phyloP scores from a whole-genome alignment of 2,329 filamentous ascomycete species.

The Aspergillus ochraceoroseus region DNA sequence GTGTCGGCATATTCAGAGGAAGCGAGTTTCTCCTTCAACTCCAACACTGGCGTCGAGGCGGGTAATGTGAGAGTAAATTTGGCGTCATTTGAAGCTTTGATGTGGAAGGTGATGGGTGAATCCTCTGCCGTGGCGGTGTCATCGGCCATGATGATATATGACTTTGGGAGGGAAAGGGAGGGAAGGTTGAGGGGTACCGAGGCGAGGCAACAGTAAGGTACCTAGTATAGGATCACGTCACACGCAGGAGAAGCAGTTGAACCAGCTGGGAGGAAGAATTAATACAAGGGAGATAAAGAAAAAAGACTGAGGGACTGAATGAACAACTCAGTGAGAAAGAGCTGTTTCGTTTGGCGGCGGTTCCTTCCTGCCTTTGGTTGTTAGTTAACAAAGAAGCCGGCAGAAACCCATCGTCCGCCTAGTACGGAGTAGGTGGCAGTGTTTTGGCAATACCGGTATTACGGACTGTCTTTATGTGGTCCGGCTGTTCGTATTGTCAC shows the following conservation, averaged over 20 bases:
- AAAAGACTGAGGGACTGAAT: conserved; percentile 3
- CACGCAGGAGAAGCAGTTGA: conserved; percentile 8
- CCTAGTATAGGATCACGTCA: conserved; percentile 15
- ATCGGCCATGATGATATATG: conserved; percentile 38
- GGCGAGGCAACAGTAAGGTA: conserved; percentile 6
- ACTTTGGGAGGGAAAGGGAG: conserved; percentile 3
- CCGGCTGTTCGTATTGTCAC: background rate
- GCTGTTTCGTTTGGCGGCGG: too few relatives aligned
- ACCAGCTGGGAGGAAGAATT: conserved; percentile 2
- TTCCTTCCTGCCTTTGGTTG: too few relatives aligned
- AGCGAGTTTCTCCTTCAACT: conserved; percentile 86
- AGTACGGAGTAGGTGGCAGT: conserved; percentile 1
- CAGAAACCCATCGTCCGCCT: conserved; percentile 36
- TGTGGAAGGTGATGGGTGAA: conserved; percentile 84
- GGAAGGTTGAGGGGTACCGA: conserved; percentile 10
- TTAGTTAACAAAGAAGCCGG: conserved; percentile 31
- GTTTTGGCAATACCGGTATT: conserved; percentile 3
- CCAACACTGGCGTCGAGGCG: conserved; percentile 68
- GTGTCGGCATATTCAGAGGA: conserved; percentile 78
- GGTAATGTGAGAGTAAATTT: conserved; percentile 78
- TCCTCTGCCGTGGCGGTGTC: conserved; percentile 52
- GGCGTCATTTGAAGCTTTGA: conserved; percentile 91
- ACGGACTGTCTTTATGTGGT: background rate
- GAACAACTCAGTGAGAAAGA: too few relatives aligned
- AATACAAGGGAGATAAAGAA: conserved; percentile 4